Evolutionary conservation across 2,329 filamentous ascomycete genomes (phyloP).

Genomic region (Fusarium ambrosium): DNA sequence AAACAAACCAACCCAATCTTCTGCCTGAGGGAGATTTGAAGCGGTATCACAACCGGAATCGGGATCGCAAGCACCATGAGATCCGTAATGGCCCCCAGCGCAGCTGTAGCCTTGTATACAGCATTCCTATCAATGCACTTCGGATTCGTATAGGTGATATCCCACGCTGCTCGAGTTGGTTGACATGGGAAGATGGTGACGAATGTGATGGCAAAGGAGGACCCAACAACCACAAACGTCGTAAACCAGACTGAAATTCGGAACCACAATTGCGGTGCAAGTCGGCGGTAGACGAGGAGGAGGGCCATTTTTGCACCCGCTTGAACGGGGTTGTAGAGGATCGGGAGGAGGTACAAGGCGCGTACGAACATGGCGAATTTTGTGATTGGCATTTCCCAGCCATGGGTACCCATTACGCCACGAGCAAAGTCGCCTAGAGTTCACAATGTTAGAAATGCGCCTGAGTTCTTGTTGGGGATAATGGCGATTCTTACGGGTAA

Average conservation of each 20-base stretch:
- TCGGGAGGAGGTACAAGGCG: slow-evolving; percentile 14
- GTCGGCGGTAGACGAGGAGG: slow-evolving; percentile 16
- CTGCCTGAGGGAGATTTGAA: slow-evolving; percentile 11
- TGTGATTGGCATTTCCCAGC: slow-evolving; percentile 33
- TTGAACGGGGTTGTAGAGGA: slow-evolving; percentile 32
- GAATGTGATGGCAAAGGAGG: slow-evolving; percentile 24
- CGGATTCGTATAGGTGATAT: slow-evolving; percentile 8
- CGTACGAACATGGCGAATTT: slow-evolving; percentile 16
- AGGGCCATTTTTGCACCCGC: slow-evolving; percentile 17
- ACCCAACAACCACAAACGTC: slow-evolving; percentile 17
- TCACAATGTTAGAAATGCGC: neutral
- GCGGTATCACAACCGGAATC: slow-evolving; percentile 15
- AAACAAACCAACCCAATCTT: slow-evolving; percentile 25
- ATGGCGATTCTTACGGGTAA: slow-evolving; percentile 11
- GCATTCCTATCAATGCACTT: slow-evolving; percentile 22
- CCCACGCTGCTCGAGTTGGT: slow-evolving; percentile 19
- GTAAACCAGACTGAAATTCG: slow-evolving; percentile 10
- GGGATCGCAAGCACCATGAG: slow-evolving; percentile 21
- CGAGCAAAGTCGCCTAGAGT: slow-evolving; percentile 18
- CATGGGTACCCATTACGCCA: slow-evolving; percentile 30
- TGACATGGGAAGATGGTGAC: slow-evolving; percentile 23
- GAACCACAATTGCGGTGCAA: slow-evolving; percentile 23
- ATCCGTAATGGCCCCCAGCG: slow-evolving; percentile 19
- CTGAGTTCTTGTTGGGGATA: neutral
- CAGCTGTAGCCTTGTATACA: slow-evolving; percentile 23